These are phyloP conservation scores for Neocucurbitaria cava DNA, from an alignment of 2,329 filamentous ascomycete genomes.

Conservation along the genomic window DNA sequence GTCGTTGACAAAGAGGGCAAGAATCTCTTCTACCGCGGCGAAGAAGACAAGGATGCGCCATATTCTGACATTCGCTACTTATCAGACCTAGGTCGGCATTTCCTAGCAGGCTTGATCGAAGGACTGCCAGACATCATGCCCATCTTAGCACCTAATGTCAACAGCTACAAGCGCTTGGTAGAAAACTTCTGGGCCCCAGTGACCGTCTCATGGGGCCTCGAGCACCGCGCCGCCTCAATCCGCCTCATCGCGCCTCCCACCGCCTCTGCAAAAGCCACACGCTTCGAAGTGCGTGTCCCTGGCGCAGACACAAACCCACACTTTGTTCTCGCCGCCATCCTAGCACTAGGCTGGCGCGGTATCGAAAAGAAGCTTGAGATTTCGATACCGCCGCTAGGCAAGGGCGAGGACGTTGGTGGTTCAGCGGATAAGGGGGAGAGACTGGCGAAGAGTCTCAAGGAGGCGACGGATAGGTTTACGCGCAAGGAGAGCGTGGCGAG, in stretches of 20 bases:
- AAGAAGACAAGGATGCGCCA: conserved; percentile 70
- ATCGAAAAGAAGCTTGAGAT: conserved; percentile 92
- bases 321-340: conserved; percentile 83
- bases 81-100: conserved; percentile 88
- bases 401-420: conserved; percentile 82
- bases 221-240: conserved; percentile 92
- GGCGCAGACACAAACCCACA: conserved; percentile 95
- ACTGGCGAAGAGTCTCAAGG: conserved; percentile 82
- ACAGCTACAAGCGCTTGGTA: conserved; percentile 97
- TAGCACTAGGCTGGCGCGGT: conserved; percentile 88
- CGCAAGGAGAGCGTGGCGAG: conserved; percentile 83
- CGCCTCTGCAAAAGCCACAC: conserved; percentile 80
- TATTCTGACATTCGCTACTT: conserved; percentile 71
- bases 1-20: conserved; percentile 79
- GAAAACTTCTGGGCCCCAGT: conserved; percentile 99
- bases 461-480: conserved; percentile 82
- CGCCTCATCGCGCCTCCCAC: conserved; percentile 89
- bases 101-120: conserved; percentile 87
- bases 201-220: conserved; percentile 94
- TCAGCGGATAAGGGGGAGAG: conserved; percentile 73
- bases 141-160: conserved; percentile 89
- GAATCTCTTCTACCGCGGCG: conserved; percentile 81
- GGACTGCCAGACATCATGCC: conserved; percentile 97
- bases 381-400: conserved; percentile 79
- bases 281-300: conserved; percentile 90